A percentile compares a stretch with the other conserved stretches of the same genome.
Conservation (phyloP, 2,329 filamentous ascomycete genomes). For the Whalleya microplaca region DNA sequence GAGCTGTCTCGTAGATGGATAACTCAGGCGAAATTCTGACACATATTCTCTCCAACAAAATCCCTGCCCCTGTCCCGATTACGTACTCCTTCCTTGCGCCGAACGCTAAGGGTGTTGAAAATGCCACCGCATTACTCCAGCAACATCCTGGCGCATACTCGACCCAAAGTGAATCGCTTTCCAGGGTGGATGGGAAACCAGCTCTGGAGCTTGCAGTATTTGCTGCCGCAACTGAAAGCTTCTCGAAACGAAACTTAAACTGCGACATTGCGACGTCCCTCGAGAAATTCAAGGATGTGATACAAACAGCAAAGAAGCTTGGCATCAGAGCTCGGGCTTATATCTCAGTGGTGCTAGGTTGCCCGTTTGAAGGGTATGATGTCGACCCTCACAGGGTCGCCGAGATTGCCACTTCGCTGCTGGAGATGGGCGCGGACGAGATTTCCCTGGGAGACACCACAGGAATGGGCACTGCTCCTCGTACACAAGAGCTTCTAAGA, state of each 20-base stretch:
- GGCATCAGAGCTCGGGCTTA: conserved; percentile 76
- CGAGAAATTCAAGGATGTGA: conserved; percentile 70
- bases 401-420: conserved; percentile 67
- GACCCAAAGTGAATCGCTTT: conserved; percentile 52
- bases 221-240: conserved; percentile 79
- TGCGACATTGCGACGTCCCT: conserved; percentile 77
- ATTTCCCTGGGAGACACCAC: conserved; percentile 90
- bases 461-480: conserved; percentile 73
- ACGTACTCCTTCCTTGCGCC: conserved; percentile 83
- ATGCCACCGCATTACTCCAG: conserved; percentile 59
- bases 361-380: conserved; percentile 72
- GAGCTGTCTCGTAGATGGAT: conserved; percentile 64
- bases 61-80: conserved; percentile 58
- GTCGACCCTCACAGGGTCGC: conserved; percentile 67
- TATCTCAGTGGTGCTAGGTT: conserved; percentile 80
- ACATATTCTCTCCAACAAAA: conserved; percentile 63
- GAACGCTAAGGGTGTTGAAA: conserved; percentile 72
- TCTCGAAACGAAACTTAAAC: conserved; percentile 82
- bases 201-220: conserved; percentile 78
- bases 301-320: conserved; percentile 65
- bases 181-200: conserved; percentile 47
- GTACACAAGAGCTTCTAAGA: conserved; percentile 49
- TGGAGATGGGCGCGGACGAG: conserved; percentile 89
- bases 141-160: conserved; percentile 53
- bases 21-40: conserved; percentile 76